Evolutionary conservation across 345 rosid genomes (phyloP), one percentile per base, ranked within the genome.

Genomic region (Physaria fendleri): DNA sequence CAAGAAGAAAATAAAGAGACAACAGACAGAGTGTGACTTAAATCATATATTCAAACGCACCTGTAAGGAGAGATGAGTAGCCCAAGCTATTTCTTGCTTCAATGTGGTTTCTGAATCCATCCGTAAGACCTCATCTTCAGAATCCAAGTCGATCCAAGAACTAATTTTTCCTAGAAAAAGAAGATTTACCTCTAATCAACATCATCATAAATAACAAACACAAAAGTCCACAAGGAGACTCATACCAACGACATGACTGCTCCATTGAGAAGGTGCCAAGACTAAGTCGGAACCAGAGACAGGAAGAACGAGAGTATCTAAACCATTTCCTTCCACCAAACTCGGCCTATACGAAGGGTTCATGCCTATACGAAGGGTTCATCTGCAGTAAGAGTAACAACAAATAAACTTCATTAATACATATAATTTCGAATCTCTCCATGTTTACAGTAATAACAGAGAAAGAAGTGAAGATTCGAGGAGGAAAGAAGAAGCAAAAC

Each of bases 141-240:
- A 82, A 73, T 90, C 97, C 71, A 87, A 70, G 77, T 87, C 88
- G 69, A 87, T 82, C 97, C 95, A 84, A 0, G 85, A 56, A 68
- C 95, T 90, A 61, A 87, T 68, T 75, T 83, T 87, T 39, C 95
- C 95, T 90, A 59, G 60, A 32, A 4, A 2, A 70, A n/a, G 18
- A 23, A 43, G 10, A 9, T 9, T 29, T 30, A 30, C n/a, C n/a
- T n/a, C 12, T 10, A 3, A 30, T 0, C 8, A 30, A 9, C 12
- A 30, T 8, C 34, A 30, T 4, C 12, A 0, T 10, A 55, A 48
- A 13, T 0, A 14, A 48, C 15, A 0, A 9, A 32, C n/a, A n/a
- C n/a, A n/a, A n/a, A n/a, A n/a, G n/a, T n/a, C n/a, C n/a, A n/a
- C n/a, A n/a, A n/a, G n/a, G n/a, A 44, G 23, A 18, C 6, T 47